phyloP scores from a whole-genome alignment of 2,329 filamentous ascomycete genomes.

The Stachybotrys echinatus region DNA sequence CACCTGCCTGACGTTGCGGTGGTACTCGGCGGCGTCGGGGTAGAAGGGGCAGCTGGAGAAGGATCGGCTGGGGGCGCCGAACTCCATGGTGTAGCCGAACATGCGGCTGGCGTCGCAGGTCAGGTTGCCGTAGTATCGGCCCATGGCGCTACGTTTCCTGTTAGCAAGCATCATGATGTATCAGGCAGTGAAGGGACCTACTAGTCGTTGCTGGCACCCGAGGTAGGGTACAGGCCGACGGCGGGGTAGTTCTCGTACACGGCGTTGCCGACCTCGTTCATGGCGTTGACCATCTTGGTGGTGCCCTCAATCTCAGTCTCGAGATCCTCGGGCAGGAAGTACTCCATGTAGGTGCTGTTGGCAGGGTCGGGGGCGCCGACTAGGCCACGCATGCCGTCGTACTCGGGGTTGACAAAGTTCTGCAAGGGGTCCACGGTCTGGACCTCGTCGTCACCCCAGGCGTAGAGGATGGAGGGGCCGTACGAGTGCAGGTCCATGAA shows the following conservation, averaged over 20 bases:
- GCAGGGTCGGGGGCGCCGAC: slow-evolving; percentile 26
- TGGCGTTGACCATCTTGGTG: slow-evolving; percentile 23
- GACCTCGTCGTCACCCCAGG: slow-evolving; percentile 46
- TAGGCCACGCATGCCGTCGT: slow-evolving; percentile 39
- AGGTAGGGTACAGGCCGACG: slow-evolving; percentile 34
- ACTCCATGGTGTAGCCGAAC: slow-evolving; percentile 36
- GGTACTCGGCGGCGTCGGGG: slow-evolving; percentile 30
- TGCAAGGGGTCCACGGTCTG: slow-evolving; percentile 34
- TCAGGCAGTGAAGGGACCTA: neutral
- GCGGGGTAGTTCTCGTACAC: slow-evolving; percentile 31
- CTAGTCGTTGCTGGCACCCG: slow-evolving; percentile 36
- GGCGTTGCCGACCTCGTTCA: slow-evolving; percentile 8
- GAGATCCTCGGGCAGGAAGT: slow-evolving; percentile 24
- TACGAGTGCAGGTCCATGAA: slow-evolving; percentile 49
- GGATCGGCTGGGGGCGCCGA: slow-evolving; percentile 19
- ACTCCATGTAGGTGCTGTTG: slow-evolving; percentile 30
- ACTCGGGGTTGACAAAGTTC: slow-evolving; percentile 44
- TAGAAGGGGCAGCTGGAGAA: slow-evolving; percentile 28
- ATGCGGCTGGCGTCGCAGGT: slow-evolving; percentile 23
- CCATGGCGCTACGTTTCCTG: slow-evolving; percentile 20
- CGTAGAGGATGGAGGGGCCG: slow-evolving; percentile 41
- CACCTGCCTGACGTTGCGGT: slow-evolving; percentile 32
- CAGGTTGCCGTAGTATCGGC: slow-evolving; percentile 24
- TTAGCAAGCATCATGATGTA: neutral
- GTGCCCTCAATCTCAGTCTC: slow-evolving; percentile 22